Conservation (phyloP, 805 yeast species). For the Myxozyma geophila region DNA sequence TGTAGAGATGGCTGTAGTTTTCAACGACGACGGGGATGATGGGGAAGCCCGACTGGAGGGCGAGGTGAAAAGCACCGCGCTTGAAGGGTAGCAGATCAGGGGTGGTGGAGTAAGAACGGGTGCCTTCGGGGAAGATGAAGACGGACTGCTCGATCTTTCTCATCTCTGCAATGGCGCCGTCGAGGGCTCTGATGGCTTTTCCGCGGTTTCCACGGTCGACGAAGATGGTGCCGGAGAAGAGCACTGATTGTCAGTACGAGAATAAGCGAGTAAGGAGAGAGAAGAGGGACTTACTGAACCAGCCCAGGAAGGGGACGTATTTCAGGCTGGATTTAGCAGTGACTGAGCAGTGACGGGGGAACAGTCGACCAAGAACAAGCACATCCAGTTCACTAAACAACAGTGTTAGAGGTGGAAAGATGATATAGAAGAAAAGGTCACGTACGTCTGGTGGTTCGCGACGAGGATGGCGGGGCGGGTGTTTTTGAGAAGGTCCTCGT, state of each 20-base stretch:
- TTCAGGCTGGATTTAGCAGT: constrained; percentile 87
- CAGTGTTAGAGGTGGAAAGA: not conserved
- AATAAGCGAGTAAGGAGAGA: not conserved
- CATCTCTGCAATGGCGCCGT: constrained; percentile 66
- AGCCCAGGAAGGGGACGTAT: constrained; percentile 88
- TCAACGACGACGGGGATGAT: constrained; percentile 86
- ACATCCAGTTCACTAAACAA: constrained; percentile 74
- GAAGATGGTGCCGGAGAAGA: constrained; percentile 86
- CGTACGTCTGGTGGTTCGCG: constrained; percentile 77
- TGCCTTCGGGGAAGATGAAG: constrained; percentile 96
- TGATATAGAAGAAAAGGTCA: not conserved
- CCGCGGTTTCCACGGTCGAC: constrained; percentile 79
- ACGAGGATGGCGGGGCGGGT: constrained; percentile 74
- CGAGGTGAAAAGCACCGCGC: constrained; percentile 97
- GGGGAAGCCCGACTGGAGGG: constrained; percentile 89
- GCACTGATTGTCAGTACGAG: constrained; percentile 53
- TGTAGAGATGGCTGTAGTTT: constrained; percentile 77
- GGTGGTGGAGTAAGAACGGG: constrained; percentile 75
- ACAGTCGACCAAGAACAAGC: constrained; percentile 74
- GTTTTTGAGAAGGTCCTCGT: constrained; percentile 59
- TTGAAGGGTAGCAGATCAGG: constrained; percentile 84
- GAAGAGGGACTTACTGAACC: constrained; percentile 60
- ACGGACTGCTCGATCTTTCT: constrained; percentile 70
- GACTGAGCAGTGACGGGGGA: constrained; percentile 87
- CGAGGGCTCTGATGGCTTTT: constrained; percentile 75